Percentiles rank a stretch among this genome's conserved stretches.
Conservation (phyloP, 2,329 filamentous ascomycete species). For the Stagonosporopsis tanaceti region DNA sequence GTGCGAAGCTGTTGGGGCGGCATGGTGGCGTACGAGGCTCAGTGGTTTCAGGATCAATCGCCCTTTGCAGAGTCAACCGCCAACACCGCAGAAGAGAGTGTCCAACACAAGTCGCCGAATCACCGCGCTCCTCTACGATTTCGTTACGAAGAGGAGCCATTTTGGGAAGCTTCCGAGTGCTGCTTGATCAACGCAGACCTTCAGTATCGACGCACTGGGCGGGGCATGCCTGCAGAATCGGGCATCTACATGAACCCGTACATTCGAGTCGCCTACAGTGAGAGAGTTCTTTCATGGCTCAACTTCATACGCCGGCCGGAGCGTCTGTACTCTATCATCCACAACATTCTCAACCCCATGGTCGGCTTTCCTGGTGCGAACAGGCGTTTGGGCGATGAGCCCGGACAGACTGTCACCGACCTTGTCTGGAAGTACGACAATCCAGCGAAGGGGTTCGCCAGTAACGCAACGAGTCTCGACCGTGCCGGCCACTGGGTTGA, state of each 20-base stretch:
- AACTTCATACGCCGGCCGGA: slow-evolving; percentile 70
- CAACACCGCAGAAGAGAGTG: slow-evolving; percentile 30
- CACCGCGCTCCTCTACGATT: slow-evolving; percentile 53
- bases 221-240: slow-evolving; percentile 54
- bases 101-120: slow-evolving; percentile 19
- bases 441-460: slow-evolving; percentile 31
- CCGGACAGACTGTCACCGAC: slow-evolving; percentile 64
- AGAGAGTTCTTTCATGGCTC: slow-evolving; percentile 65
- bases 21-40: slow-evolving; percentile 72
- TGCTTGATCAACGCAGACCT: slow-evolving; percentile 59
- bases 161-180: slow-evolving; percentile 59
- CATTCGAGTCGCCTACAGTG: slow-evolving; percentile 74
- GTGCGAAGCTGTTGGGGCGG: slow-evolving; percentile 81
- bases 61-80: slow-evolving; percentile 6
- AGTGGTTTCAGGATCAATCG: slow-evolving; percentile 61
- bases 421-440: slow-evolving; percentile 59
- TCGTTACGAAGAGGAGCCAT: slow-evolving; percentile 52
- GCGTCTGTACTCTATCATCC: slow-evolving; percentile 66
- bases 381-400: slow-evolving; percentile 65
- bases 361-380: slow-evolving; percentile 67
- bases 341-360: slow-evolving; percentile 65
- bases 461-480: slow-evolving; percentile 36
- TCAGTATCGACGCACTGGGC: slow-evolving; percentile 46
- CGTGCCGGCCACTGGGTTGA: slow-evolving; percentile 43
- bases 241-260: slow-evolving; percentile 79